A percentile compares a stretch with the other conserved stretches of the same genome.
Evolutionary conservation across 768 basidiomycete species (phyloP).

Genomic region (Suillus subalutaceus): DNA sequence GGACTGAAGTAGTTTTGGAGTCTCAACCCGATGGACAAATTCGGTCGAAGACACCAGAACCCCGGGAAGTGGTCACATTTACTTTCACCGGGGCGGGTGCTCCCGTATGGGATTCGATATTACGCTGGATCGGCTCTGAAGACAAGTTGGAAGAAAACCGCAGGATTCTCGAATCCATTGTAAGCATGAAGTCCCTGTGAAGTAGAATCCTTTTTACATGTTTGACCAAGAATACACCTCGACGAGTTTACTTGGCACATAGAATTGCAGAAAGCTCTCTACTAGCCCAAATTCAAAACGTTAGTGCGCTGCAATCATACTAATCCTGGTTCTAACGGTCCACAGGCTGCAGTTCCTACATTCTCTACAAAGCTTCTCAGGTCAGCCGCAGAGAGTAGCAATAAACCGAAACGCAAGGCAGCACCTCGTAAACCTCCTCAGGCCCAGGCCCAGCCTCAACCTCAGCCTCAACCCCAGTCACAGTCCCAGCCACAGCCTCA

Average conservation of each 20-base stretch:
- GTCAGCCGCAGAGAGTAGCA: constrained; percentile 42
- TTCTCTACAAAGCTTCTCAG: constrained; percentile 63
- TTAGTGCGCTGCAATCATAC: constrained; percentile 32
- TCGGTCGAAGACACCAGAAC: constrained; percentile 13
- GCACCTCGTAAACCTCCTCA: constrained; percentile 32
- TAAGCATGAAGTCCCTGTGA: constrained; percentile 25
- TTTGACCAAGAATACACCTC: constrained; percentile 40
- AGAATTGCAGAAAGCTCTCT: constrained; percentile 57
- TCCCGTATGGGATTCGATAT: constrained; percentile 59
- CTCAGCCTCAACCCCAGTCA: neutral
- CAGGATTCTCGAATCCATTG: constrained; percentile 47
- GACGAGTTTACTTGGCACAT: constrained; percentile 58
- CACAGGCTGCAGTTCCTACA: constrained; percentile 47
- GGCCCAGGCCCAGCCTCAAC: neutral
- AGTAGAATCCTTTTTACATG: constrained; percentile 1
- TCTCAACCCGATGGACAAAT: constrained; percentile 17
- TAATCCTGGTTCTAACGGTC: neutral
- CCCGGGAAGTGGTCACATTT: constrained; percentile 45
- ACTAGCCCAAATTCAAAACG: constrained; percentile 61
- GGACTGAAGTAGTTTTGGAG: constrained; percentile 15
- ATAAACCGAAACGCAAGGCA: constrained; percentile 39
- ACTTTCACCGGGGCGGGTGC: constrained; percentile 50
- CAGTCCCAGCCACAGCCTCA: neutral
- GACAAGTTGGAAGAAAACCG: constrained; percentile 54
- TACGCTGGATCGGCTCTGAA: constrained; percentile 62